These are phyloP conservation scores for Aschersonia sp. DNA, from an alignment of 2,329 filamentous ascomycete genomes.

Conservation along the genomic window DNA sequence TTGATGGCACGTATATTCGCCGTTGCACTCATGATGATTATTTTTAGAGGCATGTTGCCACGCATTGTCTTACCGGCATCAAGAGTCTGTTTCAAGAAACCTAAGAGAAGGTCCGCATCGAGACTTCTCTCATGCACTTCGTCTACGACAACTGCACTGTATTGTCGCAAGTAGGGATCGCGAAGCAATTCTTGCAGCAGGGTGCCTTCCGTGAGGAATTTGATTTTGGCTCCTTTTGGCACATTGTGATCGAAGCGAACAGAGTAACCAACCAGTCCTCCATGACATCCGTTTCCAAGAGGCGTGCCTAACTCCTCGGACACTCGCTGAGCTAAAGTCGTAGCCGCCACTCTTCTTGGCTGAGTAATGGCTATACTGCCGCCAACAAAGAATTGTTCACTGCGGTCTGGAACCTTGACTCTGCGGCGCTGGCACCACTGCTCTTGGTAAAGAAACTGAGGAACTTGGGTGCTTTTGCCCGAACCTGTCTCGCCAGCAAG, in stretches of 20 bases:
- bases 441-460: slow-evolving; percentile 72
- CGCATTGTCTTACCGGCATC: slow-evolving; percentile 46
- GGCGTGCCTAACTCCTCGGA: slow-evolving; percentile 57
- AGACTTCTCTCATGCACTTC: slow-evolving; percentile 95
- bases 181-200: slow-evolving; percentile 83
- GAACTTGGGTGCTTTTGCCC: slow-evolving; percentile 92
- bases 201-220: slow-evolving; percentile 94
- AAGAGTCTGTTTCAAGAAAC: slow-evolving; percentile 73
- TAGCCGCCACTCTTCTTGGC: slow-evolving; percentile 84
- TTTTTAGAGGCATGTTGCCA: slow-evolving; percentile 64
- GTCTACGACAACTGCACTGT: slow-evolving; percentile 84
- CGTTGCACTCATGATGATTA: slow-evolving; percentile 95
- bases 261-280: slow-evolving; percentile 68
- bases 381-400: slow-evolving; percentile 40
- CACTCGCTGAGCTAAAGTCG: slow-evolving; percentile 77
- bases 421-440: slow-evolving; percentile 58
- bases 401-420: slow-evolving; percentile 28
- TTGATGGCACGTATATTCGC: slow-evolving; percentile 71
- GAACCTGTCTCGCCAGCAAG: slow-evolving; percentile 90
- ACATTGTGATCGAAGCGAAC: slow-evolving; percentile 86
- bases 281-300: slow-evolving; percentile 22
- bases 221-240: slow-evolving; percentile 71
- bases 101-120: slow-evolving; percentile 82
- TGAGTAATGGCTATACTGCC: slow-evolving; percentile 89
- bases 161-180: slow-evolving; percentile 69